Evolutionary conservation across 2,329 filamentous ascomycete species (phyloP).

Genomic region (Penicillium fuscoglaucum): DNA sequence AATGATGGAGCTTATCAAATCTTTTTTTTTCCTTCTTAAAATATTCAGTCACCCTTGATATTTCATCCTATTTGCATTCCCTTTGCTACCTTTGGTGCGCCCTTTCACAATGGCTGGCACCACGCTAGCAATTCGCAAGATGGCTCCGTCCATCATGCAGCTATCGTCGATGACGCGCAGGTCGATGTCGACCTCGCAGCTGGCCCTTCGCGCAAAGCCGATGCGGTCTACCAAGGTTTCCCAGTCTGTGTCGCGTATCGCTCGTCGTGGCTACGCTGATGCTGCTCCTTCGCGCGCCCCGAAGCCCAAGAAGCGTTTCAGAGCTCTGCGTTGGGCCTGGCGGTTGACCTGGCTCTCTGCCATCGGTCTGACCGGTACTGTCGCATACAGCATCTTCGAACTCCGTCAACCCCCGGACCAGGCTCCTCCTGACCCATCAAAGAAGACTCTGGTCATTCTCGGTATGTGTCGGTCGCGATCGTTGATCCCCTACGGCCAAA

Average conservation of each 20-base stretch:
- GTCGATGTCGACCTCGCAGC: slow-evolving; percentile 34
- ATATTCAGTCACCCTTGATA: slow-evolving; percentile 10
- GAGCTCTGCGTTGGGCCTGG: slow-evolving; percentile 76
- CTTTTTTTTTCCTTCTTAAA: slow-evolving; percentile 18
- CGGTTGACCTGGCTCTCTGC: slow-evolving; percentile 75
- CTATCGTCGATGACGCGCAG: slow-evolving; percentile 40
- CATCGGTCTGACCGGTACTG: slow-evolving; percentile 67
- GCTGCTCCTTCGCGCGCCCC: slow-evolving; percentile 40
- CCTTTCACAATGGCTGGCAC: slow-evolving; percentile 38
- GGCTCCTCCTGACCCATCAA: slow-evolving; percentile 72
- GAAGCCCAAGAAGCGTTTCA: slow-evolving; percentile 61
- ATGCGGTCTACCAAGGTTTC: slow-evolving; percentile 25
- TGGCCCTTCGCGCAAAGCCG: slow-evolving; percentile 30
- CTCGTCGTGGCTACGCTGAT: slow-evolving; percentile 55
- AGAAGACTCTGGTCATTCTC: slow-evolving; percentile 96
- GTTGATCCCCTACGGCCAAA: slow-evolving; percentile 2
- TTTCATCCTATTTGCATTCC: slow-evolving; percentile 13
- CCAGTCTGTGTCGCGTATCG: slow-evolving; percentile 37
- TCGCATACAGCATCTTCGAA: slow-evolving; percentile 79
- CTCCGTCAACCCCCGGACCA: slow-evolving; percentile 81
- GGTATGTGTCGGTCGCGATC: slow-evolving; percentile 57
- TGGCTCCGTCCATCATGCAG: slow-evolving; percentile 35
- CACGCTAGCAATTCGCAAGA: slow-evolving; percentile 35
- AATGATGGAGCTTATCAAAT: slow-evolving; percentile 20
- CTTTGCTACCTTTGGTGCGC: slow-evolving; percentile 24